Evolutionary conservation across 2,329 filamentous ascomycete genomes (phyloP).

Genomic region (Stemphylium lycopersici): DNA sequence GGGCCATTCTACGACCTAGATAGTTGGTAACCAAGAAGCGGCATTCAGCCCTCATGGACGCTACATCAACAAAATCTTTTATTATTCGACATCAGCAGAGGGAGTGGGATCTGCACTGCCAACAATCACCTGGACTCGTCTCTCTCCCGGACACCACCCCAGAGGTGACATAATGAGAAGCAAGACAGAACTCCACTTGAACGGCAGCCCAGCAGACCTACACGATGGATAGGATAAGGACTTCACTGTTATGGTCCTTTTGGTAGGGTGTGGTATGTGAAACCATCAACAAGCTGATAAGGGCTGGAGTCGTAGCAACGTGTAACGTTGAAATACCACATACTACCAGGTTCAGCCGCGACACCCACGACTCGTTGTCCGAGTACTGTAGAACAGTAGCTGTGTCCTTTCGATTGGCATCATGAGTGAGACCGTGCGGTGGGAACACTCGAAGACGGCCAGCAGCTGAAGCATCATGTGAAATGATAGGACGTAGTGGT

Average conservation of each 20-base stretch:
- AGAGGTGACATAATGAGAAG: not conserved
- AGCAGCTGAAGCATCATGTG: slow-evolving; percentile 6
- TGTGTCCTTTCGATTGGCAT: not conserved
- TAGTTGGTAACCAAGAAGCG: slow-evolving; percentile 13
- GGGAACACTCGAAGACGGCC: not conserved
- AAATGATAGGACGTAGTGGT: slow-evolving; percentile 7
- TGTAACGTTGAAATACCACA: slow-evolving; percentile 22
- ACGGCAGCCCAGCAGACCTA: not conserved
- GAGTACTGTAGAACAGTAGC: not conserved
- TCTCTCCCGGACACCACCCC: not conserved
- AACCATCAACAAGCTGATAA: not conserved
- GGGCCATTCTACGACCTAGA: slow-evolving; percentile 12
- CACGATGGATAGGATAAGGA: not conserved
- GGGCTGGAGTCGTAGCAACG: not conserved
- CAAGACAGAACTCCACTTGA: not conserved
- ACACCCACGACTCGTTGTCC: slow-evolving; percentile 6
- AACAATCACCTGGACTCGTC: not conserved
- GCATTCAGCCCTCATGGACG: slow-evolving; percentile 12
- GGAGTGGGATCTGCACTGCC: not conserved
- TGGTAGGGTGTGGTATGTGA: not conserved
- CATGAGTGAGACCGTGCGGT: not conserved
- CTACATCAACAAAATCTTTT: not conserved
- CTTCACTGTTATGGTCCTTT: not conserved
- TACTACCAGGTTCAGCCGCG: not conserved
- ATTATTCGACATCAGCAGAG: not conserved